Conservation (phyloP, 2,329 filamentous ascomycete species). For the Aspergillus oerlinghausenensis region DNA sequence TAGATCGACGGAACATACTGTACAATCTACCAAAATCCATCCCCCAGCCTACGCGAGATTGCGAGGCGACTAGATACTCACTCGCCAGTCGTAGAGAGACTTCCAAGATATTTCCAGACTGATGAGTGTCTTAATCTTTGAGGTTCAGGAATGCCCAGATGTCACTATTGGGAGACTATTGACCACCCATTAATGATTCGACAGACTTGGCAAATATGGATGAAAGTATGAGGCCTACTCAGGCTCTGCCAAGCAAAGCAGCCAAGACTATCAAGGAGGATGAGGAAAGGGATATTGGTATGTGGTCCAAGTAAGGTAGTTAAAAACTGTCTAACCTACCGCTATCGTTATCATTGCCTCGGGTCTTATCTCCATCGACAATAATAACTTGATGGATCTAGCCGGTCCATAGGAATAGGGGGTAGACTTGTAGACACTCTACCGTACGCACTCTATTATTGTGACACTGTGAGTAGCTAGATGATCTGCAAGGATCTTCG, state of each 20-base stretch:
- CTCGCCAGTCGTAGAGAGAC: neutral
- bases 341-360: no score
- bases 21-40: neutral
- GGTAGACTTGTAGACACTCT: neutral
- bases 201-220: neutral
- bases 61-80: neutral
- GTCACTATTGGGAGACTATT: neutral
- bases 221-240: neutral
- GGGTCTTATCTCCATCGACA: neutral
- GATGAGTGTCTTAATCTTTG: neutral
- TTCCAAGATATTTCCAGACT: neutral
- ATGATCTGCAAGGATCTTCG: neutral
- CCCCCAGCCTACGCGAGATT: neutral
- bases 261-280: neutral
- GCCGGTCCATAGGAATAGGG: neutral
- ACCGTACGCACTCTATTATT: no score
- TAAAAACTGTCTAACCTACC: neutral
- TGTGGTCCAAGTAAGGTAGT: neutral
- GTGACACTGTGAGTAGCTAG: neutral
- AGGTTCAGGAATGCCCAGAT: neutral
- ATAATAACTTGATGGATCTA: neutral
- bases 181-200: neutral
- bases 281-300: neutral
- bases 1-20: neutral
- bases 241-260: neutral